phyloP scores from a whole-genome alignment of 306 rosid species.

The Luffa aegyptiaca region DNA sequence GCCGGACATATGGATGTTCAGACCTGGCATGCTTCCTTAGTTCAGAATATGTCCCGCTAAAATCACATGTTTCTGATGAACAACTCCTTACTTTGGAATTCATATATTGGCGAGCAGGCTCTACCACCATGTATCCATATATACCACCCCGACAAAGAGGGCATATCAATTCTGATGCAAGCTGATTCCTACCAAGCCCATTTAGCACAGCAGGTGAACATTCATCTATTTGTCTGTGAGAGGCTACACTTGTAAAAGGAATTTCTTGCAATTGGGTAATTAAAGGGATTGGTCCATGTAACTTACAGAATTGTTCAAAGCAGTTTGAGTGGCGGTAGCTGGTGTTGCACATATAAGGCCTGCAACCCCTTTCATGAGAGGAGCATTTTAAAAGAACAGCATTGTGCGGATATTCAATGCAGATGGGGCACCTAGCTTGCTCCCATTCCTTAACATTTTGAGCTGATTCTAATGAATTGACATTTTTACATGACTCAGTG shows the following conservation, averaged over 20 bases:
- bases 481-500: background rate
- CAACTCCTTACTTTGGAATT: slow-evolving; percentile 57
- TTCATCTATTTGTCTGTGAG: slow-evolving; percentile 26
- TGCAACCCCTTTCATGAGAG: slow-evolving; percentile 64
- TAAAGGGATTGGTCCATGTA: slow-evolving; percentile 27
- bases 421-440: slow-evolving; percentile 65
- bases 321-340: slow-evolving; percentile 83
- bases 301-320: slow-evolving; percentile 71
- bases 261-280: slow-evolving; percentile 39
- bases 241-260: slow-evolving; percentile 32
- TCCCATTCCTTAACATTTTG: slow-evolving; percentile 58
- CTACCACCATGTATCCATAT: slow-evolving; percentile 50
- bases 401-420: slow-evolving; percentile 79
- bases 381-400: slow-evolving; percentile 65
- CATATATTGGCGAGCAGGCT: slow-evolving; percentile 56
- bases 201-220: slow-evolving; percentile 25
- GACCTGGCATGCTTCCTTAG: slow-evolving; percentile 77
- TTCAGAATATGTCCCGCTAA: slow-evolving; percentile 55
- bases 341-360: slow-evolving; percentile 74
- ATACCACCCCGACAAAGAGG: slow-evolving; percentile 83
- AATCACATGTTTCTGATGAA: slow-evolving; percentile 60
- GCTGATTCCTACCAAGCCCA: slow-evolving; percentile 23
- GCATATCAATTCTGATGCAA: slow-evolving; percentile 37
- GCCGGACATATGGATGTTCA: slow-evolving; percentile 64
- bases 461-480: background rate